Conservation (phyloP, 768 basidiomycete genomes). For the Psilocybe subaeruginosa region DNA sequence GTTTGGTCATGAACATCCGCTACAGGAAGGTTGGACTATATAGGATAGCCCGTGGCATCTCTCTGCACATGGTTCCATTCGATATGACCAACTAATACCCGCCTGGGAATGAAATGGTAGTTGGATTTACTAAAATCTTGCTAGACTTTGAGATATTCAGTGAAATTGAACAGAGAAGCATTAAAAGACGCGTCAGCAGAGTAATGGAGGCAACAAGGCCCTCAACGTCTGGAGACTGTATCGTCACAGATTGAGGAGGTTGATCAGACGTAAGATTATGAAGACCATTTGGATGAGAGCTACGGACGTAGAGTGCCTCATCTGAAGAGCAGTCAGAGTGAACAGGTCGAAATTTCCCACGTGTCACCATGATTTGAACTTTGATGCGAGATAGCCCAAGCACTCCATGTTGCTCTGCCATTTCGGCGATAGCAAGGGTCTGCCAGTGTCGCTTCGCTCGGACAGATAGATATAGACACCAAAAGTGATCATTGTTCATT, state of each 20-base stretch:
- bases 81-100: neutral
- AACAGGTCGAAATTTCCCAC: too few species aligned
- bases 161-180: too few species aligned
- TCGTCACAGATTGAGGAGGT: too few species aligned
- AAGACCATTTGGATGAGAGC: too few species aligned
- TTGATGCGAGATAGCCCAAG: too few species aligned
- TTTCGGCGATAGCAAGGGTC: neutral
- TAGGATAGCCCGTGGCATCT: neutral
- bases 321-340: too few species aligned
- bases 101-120: neutral
- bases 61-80: neutral
- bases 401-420: neutral
- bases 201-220: too few species aligned
- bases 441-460: neutral
- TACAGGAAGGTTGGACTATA: neutral
- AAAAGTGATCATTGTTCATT: neutral
- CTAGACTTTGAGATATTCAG: too few species aligned
- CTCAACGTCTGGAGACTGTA: too few species aligned
- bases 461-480: neutral
- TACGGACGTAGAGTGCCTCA: neutral
- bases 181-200: too few species aligned
- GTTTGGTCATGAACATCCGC: neutral
- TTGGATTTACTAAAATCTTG: neutral
- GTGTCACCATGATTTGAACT: too few species aligned
- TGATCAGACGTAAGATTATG: too few species aligned